These are phyloP conservation scores for Hypholoma sublateritium DNA, from an alignment of 768 basidiomycete species.

Conservation along the genomic window DNA sequence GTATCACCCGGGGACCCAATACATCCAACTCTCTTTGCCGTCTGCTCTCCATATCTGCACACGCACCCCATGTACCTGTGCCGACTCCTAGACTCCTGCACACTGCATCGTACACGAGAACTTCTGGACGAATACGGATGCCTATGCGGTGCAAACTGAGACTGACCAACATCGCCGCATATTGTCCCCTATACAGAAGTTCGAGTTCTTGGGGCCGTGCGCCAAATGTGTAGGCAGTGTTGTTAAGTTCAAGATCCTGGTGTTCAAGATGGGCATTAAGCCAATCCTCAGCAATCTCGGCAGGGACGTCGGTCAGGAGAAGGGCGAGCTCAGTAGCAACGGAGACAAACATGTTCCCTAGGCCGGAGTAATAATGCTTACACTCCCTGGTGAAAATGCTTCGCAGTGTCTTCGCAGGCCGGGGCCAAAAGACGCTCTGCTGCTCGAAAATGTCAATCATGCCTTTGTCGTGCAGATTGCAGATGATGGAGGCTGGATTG, in stretches of 20 bases:
- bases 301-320: constrained; percentile 4
- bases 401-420: constrained; percentile 8
- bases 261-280: constrained; percentile 2
- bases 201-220: not conserved
- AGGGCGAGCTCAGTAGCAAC: constrained; percentile 11
- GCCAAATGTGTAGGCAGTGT: not conserved
- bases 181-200: constrained; percentile 2
- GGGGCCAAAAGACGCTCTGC: constrained; percentile 9
- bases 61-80: not conserved
- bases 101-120: constrained; percentile 5
- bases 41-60: not conserved
- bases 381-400: constrained; percentile 9
- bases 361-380: constrained; percentile 6
- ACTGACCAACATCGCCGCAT: constrained; percentile 2
- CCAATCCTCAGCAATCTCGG: constrained; percentile 7
- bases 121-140: not conserved
- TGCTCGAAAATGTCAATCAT: constrained; percentile 6
- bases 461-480: constrained; percentile 7
- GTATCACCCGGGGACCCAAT: constrained; percentile 2
- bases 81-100: not conserved
- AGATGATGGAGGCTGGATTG: constrained; percentile 6
- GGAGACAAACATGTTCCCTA: constrained; percentile 5
- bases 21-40: not conserved
- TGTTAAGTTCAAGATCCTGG: constrained; percentile 6
- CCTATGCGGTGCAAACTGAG: constrained; percentile 1